A percentile compares a stretch with the other conserved stretches of the same genome.
phyloP scores from a whole-genome alignment of 805 yeast genomes.

The Schwanniomyces vanrijiae region DNA sequence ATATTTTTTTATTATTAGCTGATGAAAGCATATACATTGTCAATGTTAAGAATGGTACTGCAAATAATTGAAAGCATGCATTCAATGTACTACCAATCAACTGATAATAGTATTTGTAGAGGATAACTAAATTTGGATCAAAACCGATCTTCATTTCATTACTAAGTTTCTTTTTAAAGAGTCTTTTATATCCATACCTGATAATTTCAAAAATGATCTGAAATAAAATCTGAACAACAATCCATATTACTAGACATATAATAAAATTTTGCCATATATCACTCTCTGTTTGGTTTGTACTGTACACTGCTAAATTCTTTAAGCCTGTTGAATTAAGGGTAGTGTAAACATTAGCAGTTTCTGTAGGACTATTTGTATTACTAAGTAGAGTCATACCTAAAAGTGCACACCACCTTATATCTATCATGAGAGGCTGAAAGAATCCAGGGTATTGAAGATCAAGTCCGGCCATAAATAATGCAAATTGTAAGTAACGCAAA shows the following conservation, averaged over 20 bases:
- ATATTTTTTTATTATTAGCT: slow-evolving; percentile 16
- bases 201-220: slow-evolving; percentile 1
- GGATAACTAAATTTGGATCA: slow-evolving; percentile 8
- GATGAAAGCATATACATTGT: slow-evolving; percentile 32
- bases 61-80: slow-evolving; percentile 33
- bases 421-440: slow-evolving; percentile 53
- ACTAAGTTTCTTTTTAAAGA: slow-evolving; percentile 3
- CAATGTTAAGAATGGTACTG: slow-evolving; percentile 44
- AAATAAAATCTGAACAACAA: slow-evolving; percentile 18
- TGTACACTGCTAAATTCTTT: slow-evolving; percentile 32
- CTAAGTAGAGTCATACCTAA: slow-evolving; percentile 30
- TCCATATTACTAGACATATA: slow-evolving; percentile 29
- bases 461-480: slow-evolving; percentile 56
- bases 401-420: slow-evolving; percentile 57
- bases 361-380: slow-evolving; percentile 7
- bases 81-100: slow-evolving; percentile 33
- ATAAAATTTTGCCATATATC: slow-evolving; percentile 47
- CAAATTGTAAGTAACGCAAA: slow-evolving; percentile 56
- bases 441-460: slow-evolving; percentile 62
- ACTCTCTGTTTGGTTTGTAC: slow-evolving; percentile 19
- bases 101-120: slow-evolving; percentile 18
- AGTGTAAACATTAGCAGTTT: slow-evolving; percentile 38
- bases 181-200: slow-evolving; percentile 2
- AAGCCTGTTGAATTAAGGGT: slow-evolving; percentile 44
- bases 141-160: slow-evolving; percentile 1